These are phyloP conservation scores for Gnomoniopsis sp. DNA, from an alignment of 2,329 filamentous ascomycete genomes.

Conservation along the genomic window DNA sequence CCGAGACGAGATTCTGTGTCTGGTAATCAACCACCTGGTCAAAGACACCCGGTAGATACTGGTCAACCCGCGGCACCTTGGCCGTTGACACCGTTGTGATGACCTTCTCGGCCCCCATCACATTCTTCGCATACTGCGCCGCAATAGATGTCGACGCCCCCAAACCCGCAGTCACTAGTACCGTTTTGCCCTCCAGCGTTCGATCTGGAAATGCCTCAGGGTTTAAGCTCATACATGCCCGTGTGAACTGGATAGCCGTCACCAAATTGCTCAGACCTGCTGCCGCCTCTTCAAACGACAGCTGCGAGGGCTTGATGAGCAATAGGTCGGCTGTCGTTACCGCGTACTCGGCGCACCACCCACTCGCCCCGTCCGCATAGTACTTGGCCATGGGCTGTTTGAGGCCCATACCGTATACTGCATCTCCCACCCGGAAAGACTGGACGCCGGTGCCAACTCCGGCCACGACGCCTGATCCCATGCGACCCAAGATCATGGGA, in stretches of 20 bases:
- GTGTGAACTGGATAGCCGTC: conserved; percentile 43
- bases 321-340: conserved; percentile 33
- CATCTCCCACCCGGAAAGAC: conserved; percentile 29
- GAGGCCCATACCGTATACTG: conserved; percentile 36
- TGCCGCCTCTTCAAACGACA: conserved; percentile 27
- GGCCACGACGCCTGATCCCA: conserved; percentile 29
- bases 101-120: conserved; percentile 43
- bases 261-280: conserved; percentile 32
- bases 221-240: conserved; percentile 32
- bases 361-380: conserved; percentile 14
- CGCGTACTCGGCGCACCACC: conserved; percentile 40
- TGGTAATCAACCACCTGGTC: conserved; percentile 35
- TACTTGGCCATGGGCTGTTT: conserved; percentile 33
- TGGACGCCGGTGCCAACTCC: conserved; percentile 27
- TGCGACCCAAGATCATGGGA: conserved; percentile 24
- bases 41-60: conserved; percentile 14
- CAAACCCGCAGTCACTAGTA: conserved; percentile 48
- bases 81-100: conserved; percentile 51
- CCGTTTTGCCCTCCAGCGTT: conserved; percentile 45
- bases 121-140: conserved; percentile 48
- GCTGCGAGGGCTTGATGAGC: conserved; percentile 27
- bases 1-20: conserved; percentile 33
- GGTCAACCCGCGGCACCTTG: conserved; percentile 36
- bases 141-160: conserved; percentile 44
- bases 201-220: conserved; percentile 19